Conservation (phyloP, 306 rosid species). For the Quillaja saponaria region DNA sequence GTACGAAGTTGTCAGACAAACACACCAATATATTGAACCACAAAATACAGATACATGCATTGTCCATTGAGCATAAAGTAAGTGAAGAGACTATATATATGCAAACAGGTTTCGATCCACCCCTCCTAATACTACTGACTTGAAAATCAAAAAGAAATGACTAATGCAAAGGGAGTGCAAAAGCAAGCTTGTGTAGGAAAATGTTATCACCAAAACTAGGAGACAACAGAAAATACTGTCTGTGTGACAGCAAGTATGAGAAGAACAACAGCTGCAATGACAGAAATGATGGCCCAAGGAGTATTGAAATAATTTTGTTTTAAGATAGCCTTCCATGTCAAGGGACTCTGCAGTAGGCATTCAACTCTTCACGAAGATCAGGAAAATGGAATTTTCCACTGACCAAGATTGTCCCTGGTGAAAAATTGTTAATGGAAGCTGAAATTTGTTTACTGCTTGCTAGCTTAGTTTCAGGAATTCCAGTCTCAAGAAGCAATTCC, state of each 20-base stretch:
- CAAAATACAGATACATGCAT: too few relatives aligned
- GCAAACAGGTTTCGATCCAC: too few relatives aligned
- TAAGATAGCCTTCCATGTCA: slow-evolving; percentile 38
- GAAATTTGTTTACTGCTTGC: slow-evolving; percentile 5
- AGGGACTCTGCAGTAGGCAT: background rate
- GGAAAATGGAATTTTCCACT: slow-evolving; percentile 5
- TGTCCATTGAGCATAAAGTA: too few relatives aligned
- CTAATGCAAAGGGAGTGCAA: too few relatives aligned
- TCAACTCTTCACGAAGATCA: slow-evolving; percentile 11
- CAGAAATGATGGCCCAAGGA: slow-evolving; percentile 32
- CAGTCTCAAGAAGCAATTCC: slow-evolving; percentile 29
- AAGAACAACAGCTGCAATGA: slow-evolving; percentile 11
- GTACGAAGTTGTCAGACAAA: too few relatives aligned
- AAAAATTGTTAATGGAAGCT: slow-evolving; percentile 22
- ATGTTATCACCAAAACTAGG: background rate
- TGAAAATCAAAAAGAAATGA: too few relatives aligned
- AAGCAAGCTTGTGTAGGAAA: too few relatives aligned
- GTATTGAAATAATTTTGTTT: slow-evolving; percentile 26
- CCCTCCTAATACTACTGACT: too few relatives aligned
- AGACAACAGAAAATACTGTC: slow-evolving; percentile 5
- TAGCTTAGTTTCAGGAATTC: slow-evolving; percentile 27
- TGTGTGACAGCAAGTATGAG: slow-evolving; percentile 20
- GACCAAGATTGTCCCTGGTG: background rate
- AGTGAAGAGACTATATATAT: too few relatives aligned
- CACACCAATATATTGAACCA: too few relatives aligned